Base-by-base conservation (phyloP, 345 rosid species). In the Corchorus olitorius region DNA sequence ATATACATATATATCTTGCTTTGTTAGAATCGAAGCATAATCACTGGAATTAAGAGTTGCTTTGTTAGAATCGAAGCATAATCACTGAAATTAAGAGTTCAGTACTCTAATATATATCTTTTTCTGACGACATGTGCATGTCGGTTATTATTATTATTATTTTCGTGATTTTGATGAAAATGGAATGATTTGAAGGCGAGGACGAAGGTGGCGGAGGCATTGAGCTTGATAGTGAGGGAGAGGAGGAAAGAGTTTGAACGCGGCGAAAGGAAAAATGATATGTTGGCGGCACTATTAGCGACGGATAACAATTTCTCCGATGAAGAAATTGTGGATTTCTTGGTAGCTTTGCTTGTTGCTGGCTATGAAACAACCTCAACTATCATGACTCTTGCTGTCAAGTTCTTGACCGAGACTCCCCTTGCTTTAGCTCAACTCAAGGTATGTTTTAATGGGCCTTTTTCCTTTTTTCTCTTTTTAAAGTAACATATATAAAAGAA, bases 321-420 rank as follows among this genome's bases (percentile, higher is more conserved):
- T 46, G 96, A 91, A 79, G 84, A 90, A 78, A 92, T 97, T 1
- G 98, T 91, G 11, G 99, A 97, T 79, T 97, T 97, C 83, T 22
- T 97, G 84, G 82, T 97, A 65, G 97, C 97, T 48, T 48, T 97
- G 59, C 88, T 97, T 0, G 98, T 97, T n/a, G 98, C 98, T 10
- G 99, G 97, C 72, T 94, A 97, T 73, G 99, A 97, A 82, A 97
- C 99, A 27, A 94, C 98, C 5, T 91, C 99, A 0, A 92, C 98
- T 2, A 90, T 86, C 37, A 97, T 97, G 98, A 97, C 99, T 68
- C 97, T 97, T 3, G 99, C 98, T 71, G 94, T 92, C 11, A 97
- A 93, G 80, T 92, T 92, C 85, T 89, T 94, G n/a, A 94, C 97
- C 0, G 98, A 97, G 81, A 89, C 95, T 19, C 98, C 98, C 73